phyloP scores from a whole-genome alignment of 495 filamentous ascomycete genomes.

The Neurospora pannonica region DNA sequence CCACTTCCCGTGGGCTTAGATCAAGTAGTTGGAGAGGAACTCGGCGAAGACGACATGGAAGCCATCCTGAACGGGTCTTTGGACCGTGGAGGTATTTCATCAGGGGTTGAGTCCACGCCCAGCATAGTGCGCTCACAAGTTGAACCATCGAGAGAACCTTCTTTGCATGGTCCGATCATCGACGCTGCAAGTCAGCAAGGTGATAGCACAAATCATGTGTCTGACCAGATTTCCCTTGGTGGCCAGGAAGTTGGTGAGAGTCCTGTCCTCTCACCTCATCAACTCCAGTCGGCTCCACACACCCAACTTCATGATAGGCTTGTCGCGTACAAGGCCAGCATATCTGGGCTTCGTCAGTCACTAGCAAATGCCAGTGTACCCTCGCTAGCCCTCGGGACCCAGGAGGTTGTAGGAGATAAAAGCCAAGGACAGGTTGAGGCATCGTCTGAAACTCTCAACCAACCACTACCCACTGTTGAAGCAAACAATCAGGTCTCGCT shows the following conservation, averaged over 20 bases:
- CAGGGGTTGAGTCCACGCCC: neutral
- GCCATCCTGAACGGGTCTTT: neutral
- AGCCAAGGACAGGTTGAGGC: conserved; percentile 8
- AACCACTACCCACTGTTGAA: conserved; percentile 1
- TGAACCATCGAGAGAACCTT: conserved; percentile 15
- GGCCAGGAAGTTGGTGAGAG: conserved; percentile 33
- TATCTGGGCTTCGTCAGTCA: conserved; percentile 42
- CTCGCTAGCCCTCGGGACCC: conserved; percentile 35
- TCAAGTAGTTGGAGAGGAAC: conserved; percentile 5
- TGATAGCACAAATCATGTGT: neutral
- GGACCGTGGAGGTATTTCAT: neutral
- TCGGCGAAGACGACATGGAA: conserved; percentile 13
- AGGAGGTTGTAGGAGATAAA: conserved; percentile 26
- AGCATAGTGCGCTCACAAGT: conserved; percentile 11
- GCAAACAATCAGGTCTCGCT: conserved; percentile 39
- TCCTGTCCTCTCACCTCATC: conserved; percentile 44
- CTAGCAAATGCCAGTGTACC: conserved; percentile 40
- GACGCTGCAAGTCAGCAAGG: neutral
- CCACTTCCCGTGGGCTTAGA: neutral
- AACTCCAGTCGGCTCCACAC: conserved; percentile 34
- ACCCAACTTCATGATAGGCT: conserved; percentile 45
- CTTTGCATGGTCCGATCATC: neutral
- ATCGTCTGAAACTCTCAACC: conserved; percentile 7
- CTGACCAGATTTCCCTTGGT: neutral
- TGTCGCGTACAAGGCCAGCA: conserved; percentile 40